Evolutionary conservation across 2,329 filamentous ascomycete genomes (phyloP).

Genomic region (Colletotrichum tabaci): DNA sequence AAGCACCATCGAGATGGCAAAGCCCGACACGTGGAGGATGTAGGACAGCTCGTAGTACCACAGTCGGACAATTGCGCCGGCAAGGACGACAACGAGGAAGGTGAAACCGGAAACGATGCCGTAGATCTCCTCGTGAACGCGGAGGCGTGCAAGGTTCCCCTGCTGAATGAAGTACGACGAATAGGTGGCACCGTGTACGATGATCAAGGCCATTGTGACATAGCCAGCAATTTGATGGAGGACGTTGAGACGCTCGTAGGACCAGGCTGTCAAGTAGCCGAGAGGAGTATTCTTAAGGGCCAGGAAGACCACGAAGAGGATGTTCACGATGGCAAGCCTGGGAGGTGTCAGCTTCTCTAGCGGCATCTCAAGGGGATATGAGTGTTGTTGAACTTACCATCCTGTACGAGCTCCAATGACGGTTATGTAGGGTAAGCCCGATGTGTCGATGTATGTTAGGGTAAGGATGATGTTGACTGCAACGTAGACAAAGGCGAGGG

Average conservation of each 20-base stretch:
- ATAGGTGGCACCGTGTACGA: slow-evolving; percentile 64
- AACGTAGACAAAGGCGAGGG: slow-evolving; percentile 50
- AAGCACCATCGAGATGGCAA: slow-evolving; percentile 63
- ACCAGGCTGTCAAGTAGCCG: slow-evolving; percentile 66
- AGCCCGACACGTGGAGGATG: slow-evolving; percentile 65
- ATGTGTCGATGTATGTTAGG: slow-evolving; percentile 53
- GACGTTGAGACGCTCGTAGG: slow-evolving; percentile 72
- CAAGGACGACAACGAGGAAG: slow-evolving; percentile 61
- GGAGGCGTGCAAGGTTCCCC: slow-evolving; percentile 51
- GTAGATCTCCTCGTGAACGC: slow-evolving; percentile 57
- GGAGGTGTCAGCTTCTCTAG: neutral
- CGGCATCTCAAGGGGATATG: neutral
- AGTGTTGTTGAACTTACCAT: slow-evolving; percentile 51
- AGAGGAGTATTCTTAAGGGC: slow-evolving; percentile 71
- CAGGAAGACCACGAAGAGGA: slow-evolving; percentile 67
- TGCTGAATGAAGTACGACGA: slow-evolving; percentile 55
- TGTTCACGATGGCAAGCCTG: slow-evolving; percentile 61
- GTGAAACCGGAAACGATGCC: slow-evolving; percentile 64
- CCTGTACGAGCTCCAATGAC: slow-evolving; percentile 57
- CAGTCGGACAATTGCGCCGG: slow-evolving; percentile 60
- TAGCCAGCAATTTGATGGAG: slow-evolving; percentile 70
- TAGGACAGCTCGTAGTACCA: slow-evolving; percentile 72
- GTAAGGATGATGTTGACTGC: slow-evolving; percentile 52
- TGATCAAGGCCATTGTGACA: slow-evolving; percentile 60
- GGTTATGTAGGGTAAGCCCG: slow-evolving; percentile 48